Percentiles rank a stretch among this genome's conserved stretches.
Conservation (phyloP, 306 rosid species). For the Gillenia trifoliata region DNA sequence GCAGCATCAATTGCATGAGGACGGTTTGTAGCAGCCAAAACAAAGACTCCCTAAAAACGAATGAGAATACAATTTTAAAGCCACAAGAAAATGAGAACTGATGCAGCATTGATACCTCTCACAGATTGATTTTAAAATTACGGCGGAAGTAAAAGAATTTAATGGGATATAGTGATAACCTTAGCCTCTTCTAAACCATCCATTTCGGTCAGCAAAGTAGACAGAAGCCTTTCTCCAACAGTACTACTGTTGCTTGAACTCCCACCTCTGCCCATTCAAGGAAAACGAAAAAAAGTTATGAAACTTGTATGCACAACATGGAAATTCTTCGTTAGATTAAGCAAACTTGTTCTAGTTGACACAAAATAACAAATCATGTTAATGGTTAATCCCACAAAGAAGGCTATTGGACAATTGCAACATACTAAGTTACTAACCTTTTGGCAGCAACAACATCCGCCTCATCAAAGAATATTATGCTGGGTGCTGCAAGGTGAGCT, state of each 20-base stretch:
- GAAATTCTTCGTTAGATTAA: neutral
- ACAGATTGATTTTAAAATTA: neutral
- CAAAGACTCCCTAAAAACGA: slow-evolving; percentile 72
- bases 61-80: slow-evolving; percentile 2
- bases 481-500: slow-evolving; percentile 86
- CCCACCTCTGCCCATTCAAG: slow-evolving; percentile 59
- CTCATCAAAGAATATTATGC: slow-evolving; percentile 90
- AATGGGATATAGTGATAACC: slow-evolving; percentile 33
- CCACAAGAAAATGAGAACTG: neutral
- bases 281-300: slow-evolving; percentile 7
- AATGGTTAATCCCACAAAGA: neutral
- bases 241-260: slow-evolving; percentile 54
- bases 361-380: neutral
- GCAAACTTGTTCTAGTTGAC: neutral
- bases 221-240: slow-evolving; percentile 85
- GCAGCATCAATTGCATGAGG: slow-evolving; percentile 88
- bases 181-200: slow-evolving; percentile 94
- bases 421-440: slow-evolving; percentile 52
- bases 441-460: slow-evolving; percentile 84
- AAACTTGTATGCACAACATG: neutral
- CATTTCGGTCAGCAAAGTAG: slow-evolving; percentile 90
- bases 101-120: slow-evolving; percentile 11
- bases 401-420: neutral
- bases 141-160: neutral
- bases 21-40: slow-evolving; percentile 95